phyloP scores from a whole-genome alignment of 225 moss, liverwort and hornwort species.

The Lunularia cruciata region DNA sequence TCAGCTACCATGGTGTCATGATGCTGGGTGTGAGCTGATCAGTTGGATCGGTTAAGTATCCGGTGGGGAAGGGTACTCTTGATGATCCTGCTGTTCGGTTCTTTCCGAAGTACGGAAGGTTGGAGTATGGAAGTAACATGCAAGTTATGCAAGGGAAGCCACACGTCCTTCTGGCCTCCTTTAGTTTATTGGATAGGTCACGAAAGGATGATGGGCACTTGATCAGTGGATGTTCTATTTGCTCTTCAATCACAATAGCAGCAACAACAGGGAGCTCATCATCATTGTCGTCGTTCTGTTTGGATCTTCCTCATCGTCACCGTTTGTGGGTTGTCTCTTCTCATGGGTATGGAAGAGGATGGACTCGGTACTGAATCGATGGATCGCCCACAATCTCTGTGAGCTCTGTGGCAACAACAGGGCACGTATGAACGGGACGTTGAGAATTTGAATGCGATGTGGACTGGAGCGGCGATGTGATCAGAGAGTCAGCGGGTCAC shows the following conservation, averaged over 20 bases:
- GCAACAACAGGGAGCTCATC: too few species aligned
- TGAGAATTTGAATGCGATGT: neutral
- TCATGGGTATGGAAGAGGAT: constrained; percentile 13
- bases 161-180: neutral
- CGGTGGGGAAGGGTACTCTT: constrained; percentile 8
- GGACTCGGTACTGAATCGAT: constrained; percentile 12
- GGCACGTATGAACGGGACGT: neutral
- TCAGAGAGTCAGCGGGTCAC: neutral
- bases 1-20: neutral
- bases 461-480: too few species aligned
- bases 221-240: neutral
- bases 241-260: neutral
- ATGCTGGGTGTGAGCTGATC: neutral
- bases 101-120: constrained; percentile 2
- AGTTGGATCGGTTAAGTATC: constrained; percentile 1
- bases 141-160: neutral
- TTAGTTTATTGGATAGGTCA: neutral
- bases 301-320: too few species aligned
- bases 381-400: constrained; percentile 2
- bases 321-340: too few species aligned
- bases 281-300: too few species aligned
- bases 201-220: neutral
- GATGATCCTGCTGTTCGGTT: neutral
- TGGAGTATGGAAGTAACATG: neutral
- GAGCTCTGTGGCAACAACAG: neutral